phyloP scores from a whole-genome alignment of 1,139 yeast species.

The Geotrichum histeridarum region DNA sequence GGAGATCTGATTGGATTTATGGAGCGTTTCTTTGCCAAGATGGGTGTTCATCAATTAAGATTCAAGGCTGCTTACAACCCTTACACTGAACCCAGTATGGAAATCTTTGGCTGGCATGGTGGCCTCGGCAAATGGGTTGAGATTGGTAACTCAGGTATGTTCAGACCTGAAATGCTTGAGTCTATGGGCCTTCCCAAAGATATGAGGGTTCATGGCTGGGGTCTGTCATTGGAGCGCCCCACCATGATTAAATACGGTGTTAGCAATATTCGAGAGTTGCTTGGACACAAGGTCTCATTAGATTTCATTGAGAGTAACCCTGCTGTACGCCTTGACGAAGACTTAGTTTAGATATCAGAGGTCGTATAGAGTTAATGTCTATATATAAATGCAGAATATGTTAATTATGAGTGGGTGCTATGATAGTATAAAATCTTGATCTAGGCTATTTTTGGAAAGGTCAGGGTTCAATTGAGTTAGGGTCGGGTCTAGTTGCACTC shows the following conservation, averaged over 20 bases:
- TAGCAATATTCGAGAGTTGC: constrained; percentile 86
- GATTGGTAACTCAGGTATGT: constrained; percentile 99
- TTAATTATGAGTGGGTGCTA: no score
- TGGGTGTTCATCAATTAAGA: constrained; percentile 94
- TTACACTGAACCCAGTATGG: constrained; percentile 97
- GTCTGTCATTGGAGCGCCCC: constrained; percentile 94
- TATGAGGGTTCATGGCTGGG: constrained; percentile 95
- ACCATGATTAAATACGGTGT: constrained; percentile 98
- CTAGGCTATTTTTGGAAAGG: no score
- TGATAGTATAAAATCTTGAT: no score
- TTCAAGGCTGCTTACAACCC: constrained; percentile 99
- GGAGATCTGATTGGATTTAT: constrained; percentile 97
- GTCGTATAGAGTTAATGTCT: no score
- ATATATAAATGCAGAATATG: no score
- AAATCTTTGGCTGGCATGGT: constrained; percentile 93
- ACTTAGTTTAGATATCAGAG: constrained; percentile 24
- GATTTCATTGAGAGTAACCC: constrained; percentile 95
- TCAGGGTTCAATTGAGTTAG: no score
- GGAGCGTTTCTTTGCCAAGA: constrained; percentile 93
- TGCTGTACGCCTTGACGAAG: constrained; percentile 92
- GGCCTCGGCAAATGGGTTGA: constrained; percentile 97
- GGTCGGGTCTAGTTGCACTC: no score
- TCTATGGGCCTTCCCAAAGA: constrained; percentile 96
- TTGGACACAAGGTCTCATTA: constrained; percentile 89
- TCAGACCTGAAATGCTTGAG: constrained; percentile 98